Base-by-base conservation (phyloP, 2,329 filamentous ascomycete species). In the Aspergillus sclerotialis region DNA sequence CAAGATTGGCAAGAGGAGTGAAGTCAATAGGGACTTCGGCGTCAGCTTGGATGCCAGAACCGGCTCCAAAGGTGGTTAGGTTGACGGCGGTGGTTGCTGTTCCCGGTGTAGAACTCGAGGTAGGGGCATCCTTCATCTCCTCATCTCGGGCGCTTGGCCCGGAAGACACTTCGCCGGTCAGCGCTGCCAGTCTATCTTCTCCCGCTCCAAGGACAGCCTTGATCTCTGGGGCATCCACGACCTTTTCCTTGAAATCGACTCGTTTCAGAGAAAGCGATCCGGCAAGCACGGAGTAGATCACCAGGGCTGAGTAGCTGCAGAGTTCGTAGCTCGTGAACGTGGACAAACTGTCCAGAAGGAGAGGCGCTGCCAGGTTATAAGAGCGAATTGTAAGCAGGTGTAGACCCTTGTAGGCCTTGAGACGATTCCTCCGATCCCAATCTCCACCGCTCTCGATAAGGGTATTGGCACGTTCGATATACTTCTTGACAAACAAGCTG, bases 271-370 rank as follows among this genome's bases (percentile, higher is more conserved):
- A 92, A 15, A 96, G 82, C 5, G 89, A 93, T 39, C 92, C 92
- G 23, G 92, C 88, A 21, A 98, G 80, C 14, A 96, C 90, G 2
- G 92, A 88, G 69, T 96, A 98, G 37, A 95, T 81, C 33, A 98
- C 92, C 15, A 98, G 78, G 41, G 79, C 84, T 39, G 88, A 94
- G 71, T 98, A 98, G 47, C 83, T 90, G 79, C 92, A 98, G 32
- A 98, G 79, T 65, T 98, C 92, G 69, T 95, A 95, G 62, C 88
- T 95, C 43, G 92, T 98, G 64, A 98, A 98, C 14, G 92, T 98
- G 17, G 90, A 95, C 48, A 98, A 75, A 57, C 87, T 94, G 72
- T 98, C 92, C 55, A 98, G 86, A 32, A 98, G 82, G 8, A 95
- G 77, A 26, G 92, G 90, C 2, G 92, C 92, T 26, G 88, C 89